Evolutionary conservation across 2,329 filamentous ascomycete genomes (phyloP), one percentile per base, ranked within the genome.

Genomic region (Phaeomoniella chlamydospora): DNA sequence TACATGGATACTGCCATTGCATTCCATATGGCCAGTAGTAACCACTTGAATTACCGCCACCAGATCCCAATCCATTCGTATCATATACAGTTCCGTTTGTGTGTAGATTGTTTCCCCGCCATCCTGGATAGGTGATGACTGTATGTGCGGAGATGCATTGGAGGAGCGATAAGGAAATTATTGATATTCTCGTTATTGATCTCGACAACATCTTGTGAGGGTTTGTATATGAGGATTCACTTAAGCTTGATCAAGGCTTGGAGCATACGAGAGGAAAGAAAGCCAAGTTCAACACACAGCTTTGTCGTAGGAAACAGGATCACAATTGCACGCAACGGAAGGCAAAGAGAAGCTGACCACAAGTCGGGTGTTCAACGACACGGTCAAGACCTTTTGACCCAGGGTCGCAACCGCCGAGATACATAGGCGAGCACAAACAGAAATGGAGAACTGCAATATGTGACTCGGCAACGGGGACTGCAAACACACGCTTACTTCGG

Each of bases 1-100:
- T 66, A 94, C 86, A 94, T 58, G 87, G 86, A 65, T 93, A 94
- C 55, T 78, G 76, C 86, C 86, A 94, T 64, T 93, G 81, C 82
- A 90, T 88, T 60, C 86, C 87, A 46, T 82, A 93, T 2, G 86
- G 86, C 47, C 74, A 90, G 1, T 60, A 51, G 13, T 53, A 49
- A 12, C 63, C 61, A 15, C 58, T 61, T 37, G 68, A 67, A 22
- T 54, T 48, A 13, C 53, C 49, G 22, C 51, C 54, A 37, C 56
- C 61, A 17, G 59, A 62, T 4, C 67, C 67, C 3, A 75, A 46
- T 10, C 63, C 63, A 31, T 52, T 54, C n/a, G 59, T 48, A 11
- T 63, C 57, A 19, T 56, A 49, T 15, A 64, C 48, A 3, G 71
- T 76, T 2, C 73, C 74, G 55, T 85, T 92, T 31, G 78, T 80